Conservation (phyloP, 768 basidiomycete species). For the Suillus plorans region DNA sequence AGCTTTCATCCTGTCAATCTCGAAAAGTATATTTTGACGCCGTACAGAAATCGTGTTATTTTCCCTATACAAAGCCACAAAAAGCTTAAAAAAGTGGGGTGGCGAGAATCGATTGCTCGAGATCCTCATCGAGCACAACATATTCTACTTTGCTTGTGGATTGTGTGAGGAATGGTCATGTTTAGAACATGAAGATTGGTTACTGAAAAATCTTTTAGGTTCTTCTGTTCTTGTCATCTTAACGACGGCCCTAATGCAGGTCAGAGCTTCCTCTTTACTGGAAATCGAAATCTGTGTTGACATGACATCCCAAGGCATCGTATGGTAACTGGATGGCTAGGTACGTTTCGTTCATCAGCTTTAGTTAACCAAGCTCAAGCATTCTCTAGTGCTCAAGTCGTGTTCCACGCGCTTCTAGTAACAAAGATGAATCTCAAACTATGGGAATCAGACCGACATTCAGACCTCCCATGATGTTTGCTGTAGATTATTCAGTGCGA, state of each 20-base stretch:
- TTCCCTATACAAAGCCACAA: neutral
- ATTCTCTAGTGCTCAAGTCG: neutral
- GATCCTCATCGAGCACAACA: neutral
- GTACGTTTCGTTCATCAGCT: no score
- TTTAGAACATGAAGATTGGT: neutral
- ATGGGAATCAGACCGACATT: neutral
- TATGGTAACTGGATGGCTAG: neutral
- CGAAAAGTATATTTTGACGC: neutral
- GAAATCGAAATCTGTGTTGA: neutral
- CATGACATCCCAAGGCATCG: neutral
- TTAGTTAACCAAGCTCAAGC: neutral
- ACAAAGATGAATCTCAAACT: neutral
- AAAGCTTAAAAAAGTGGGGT: neutral
- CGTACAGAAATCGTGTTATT: neutral
- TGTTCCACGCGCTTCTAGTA: neutral
- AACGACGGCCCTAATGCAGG: neutral
- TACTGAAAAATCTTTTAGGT: neutral
- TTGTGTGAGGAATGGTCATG: neutral
- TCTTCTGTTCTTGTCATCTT: neutral
- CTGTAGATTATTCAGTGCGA: neutral
- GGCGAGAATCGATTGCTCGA: neutral
- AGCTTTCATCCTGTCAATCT: neutral
- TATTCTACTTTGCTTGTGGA: conserved; percentile 4
- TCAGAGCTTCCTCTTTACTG: neutral
- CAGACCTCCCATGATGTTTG: neutral